A percentile compares a stretch with the other conserved stretches of the same genome.
Conservation (phyloP, 768 basidiomycete genomes). For the Suillus tomentosus region DNA sequence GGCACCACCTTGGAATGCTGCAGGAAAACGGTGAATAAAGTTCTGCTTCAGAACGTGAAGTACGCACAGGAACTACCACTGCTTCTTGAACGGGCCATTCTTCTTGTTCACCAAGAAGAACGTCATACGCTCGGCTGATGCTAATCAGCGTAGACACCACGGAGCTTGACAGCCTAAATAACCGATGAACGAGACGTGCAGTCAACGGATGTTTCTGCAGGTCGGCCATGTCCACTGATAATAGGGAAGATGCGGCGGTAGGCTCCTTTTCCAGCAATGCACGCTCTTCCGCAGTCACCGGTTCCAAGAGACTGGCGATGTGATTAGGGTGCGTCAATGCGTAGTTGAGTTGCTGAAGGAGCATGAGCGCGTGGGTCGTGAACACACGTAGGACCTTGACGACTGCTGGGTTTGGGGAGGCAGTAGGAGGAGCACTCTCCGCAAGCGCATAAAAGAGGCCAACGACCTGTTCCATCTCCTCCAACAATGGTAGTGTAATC, state of each 20-base stretch:
- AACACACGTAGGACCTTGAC: constrained; percentile 71
- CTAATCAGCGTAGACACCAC: constrained; percentile 69
- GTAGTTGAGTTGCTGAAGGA: constrained; percentile 88
- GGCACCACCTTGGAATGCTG: constrained; percentile 87
- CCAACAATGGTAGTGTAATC: constrained; percentile 73
- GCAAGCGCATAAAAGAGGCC: constrained; percentile 79
- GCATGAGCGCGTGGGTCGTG: constrained; percentile 63
- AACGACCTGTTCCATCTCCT: constrained; percentile 82
- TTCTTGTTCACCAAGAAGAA: constrained; percentile 63
- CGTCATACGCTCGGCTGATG: constrained; percentile 68
- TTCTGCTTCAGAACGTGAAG: background rate
- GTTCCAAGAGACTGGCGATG: constrained; percentile 78
- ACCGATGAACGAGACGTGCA: constrained; percentile 66
- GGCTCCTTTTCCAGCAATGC: constrained; percentile 64
- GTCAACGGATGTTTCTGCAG: constrained; percentile 71
- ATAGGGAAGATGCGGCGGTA: constrained; percentile 32
- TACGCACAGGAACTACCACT: constrained; percentile 65
- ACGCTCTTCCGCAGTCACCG: constrained; percentile 76
- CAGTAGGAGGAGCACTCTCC: constrained; percentile 35
- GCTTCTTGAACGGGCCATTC: constrained; percentile 75
- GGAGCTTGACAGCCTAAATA: constrained; percentile 71
- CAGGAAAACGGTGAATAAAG: background rate
- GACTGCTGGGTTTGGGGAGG: constrained; percentile 44
- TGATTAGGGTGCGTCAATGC: constrained; percentile 91
- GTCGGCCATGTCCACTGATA: constrained; percentile 53